Percentiles rank a stretch among this genome's conserved stretches.
Conservation (phyloP, 352 stramenopile species). For the Phytophthora fragariaefolia region DNA sequence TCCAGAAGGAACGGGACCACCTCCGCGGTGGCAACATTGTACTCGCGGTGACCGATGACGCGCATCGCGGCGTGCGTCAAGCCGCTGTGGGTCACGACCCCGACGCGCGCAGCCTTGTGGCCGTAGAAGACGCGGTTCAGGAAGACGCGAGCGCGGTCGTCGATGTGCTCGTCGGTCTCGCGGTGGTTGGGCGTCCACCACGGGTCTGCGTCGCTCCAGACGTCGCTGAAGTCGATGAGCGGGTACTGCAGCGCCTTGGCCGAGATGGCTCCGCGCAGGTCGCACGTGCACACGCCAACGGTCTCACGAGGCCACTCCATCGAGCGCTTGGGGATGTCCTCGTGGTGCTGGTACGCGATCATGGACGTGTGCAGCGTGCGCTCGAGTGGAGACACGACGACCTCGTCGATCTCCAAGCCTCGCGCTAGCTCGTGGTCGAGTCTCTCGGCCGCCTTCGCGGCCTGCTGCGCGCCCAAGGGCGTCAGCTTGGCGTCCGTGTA, state of each 20-base stretch:
- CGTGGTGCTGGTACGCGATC: slow-evolving; percentile 28
- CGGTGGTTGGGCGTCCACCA: slow-evolving; percentile 33
- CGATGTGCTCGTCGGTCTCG: slow-evolving; percentile 32
- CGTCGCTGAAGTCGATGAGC: slow-evolving; percentile 27
- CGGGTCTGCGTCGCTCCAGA: slow-evolving; percentile 36
- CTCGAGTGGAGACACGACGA: slow-evolving; percentile 35
- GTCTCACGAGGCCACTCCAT: slow-evolving; percentile 40
- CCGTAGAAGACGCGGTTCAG: slow-evolving; percentile 37
- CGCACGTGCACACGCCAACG: slow-evolving; percentile 36
- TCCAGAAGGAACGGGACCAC: slow-evolving; percentile 33
- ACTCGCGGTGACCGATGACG: slow-evolving; percentile 25
- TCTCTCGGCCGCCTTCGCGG: slow-evolving; percentile 13
- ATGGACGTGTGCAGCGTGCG: slow-evolving; percentile 36
- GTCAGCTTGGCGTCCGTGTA: slow-evolving; percentile 39
- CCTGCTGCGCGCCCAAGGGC: slow-evolving; percentile 26
- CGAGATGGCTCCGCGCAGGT: slow-evolving; percentile 29
- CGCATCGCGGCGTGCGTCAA: slow-evolving; percentile 25
- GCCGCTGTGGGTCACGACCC: slow-evolving; percentile 33
- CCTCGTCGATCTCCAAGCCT: slow-evolving; percentile 18
- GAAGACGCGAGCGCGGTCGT: slow-evolving; percentile 33
- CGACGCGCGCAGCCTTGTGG: slow-evolving; percentile 11
- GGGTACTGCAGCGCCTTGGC: slow-evolving; percentile 31
- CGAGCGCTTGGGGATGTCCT: slow-evolving; percentile 27
- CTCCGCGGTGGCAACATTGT: slow-evolving; percentile 24
- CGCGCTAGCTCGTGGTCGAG: slow-evolving; percentile 18